These are phyloP conservation scores for Hamiltosporidium magnivora DNA, from an alignment of 371 early-diverging fungal genomes.

Conservation along the genomic window DNA sequence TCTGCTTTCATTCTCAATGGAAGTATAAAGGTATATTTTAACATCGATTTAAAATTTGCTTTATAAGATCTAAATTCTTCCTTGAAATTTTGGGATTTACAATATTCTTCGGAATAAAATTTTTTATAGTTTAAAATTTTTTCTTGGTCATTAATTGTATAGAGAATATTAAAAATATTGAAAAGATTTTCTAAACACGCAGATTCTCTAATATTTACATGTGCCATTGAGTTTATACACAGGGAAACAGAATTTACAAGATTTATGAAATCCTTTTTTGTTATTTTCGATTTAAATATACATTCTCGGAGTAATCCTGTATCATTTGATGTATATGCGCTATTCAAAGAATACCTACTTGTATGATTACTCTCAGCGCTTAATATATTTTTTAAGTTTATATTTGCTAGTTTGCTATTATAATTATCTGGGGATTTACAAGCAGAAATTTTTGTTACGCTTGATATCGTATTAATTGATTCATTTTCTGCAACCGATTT, in stretches of 20 bases:
- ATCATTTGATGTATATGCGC: neutral
- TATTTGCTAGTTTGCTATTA: neutral
- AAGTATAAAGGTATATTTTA: conserved; percentile 48
- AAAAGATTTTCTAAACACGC: conserved; percentile 28
- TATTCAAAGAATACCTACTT: neutral
- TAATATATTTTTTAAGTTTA: neutral
- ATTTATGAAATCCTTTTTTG: conserved; percentile 36
- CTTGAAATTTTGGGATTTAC: conserved; percentile 42
- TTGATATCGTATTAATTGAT: no score
- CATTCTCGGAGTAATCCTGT: conserved; percentile 9
- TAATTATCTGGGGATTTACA: neutral
- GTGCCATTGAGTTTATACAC: conserved; percentile 21
- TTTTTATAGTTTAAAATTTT: conserved; percentile 26
- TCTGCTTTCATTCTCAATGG: conserved; percentile 53
- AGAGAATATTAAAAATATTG: conserved; percentile 36
- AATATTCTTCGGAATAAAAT: conserved; percentile 44
- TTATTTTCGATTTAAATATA: conserved; percentile 16
- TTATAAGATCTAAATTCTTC: conserved; percentile 44
- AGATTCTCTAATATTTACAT: conserved; percentile 31
- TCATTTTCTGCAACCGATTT: no score
- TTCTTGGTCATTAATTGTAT: conserved; percentile 37
- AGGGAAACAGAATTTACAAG: conserved; percentile 23
- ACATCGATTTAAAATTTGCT: conserved; percentile 27
- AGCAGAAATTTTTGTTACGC: no score
- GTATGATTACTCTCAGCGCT: neutral